Percentiles rank a stretch among this genome's conserved stretches.
These are phyloP conservation scores for Kluyveromyces sp. DNA, from an alignment of 1,139 yeast species.

Conservation along the genomic window DNA sequence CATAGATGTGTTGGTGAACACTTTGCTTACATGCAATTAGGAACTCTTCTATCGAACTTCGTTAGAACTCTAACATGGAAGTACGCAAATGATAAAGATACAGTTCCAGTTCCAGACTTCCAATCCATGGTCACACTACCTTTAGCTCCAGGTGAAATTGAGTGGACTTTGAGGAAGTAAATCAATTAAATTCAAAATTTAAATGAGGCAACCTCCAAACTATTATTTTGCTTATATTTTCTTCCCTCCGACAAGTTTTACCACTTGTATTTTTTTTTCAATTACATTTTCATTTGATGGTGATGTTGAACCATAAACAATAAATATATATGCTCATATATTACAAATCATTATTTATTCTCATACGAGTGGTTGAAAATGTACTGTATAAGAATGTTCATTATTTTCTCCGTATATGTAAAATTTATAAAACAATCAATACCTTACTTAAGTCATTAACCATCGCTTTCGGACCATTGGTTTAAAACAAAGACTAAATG, in stretches of 20 bases:
- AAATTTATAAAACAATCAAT: not conserved
- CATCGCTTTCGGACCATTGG: not conserved
- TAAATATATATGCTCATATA: no score
- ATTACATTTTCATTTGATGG: no score
- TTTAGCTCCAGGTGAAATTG: constrained; percentile 63
- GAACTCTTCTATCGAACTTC: constrained; percentile 70
- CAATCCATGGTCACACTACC: constrained; percentile 94
- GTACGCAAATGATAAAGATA: constrained; percentile 43
- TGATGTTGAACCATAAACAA: no score
- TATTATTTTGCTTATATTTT: no score
- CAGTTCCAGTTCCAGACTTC: constrained; percentile 74
- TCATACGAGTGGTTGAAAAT: not conserved
- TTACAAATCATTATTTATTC: not conserved
- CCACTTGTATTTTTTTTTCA: no score
- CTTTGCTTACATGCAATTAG: constrained; percentile 91
- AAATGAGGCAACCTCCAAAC: no score
- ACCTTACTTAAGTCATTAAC: not conserved
- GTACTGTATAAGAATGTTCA: not conserved
- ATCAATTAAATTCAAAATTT: no score
- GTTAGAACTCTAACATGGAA: constrained; percentile 76
- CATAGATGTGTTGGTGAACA: constrained; percentile 99
- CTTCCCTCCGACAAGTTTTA: no score
- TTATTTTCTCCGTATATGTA: not conserved
- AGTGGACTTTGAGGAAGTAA: constrained; percentile 38
- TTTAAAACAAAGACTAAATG: no score